phyloP scores from a whole-genome alignment of 768 basidiomycete genomes.

The Phallus indusiatus region DNA sequence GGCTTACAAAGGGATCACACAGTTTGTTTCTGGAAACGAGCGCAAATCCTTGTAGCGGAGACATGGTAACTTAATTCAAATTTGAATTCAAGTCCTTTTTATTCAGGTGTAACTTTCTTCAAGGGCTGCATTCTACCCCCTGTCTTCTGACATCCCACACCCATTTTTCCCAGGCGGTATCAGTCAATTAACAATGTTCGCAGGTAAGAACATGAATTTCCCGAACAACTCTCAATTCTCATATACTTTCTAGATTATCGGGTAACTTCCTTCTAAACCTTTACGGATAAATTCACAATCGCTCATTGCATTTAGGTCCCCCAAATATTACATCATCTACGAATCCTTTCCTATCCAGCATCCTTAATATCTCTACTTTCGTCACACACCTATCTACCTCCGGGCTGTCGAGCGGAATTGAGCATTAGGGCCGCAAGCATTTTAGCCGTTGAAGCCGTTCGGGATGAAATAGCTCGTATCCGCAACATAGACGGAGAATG shows the following conservation, averaged over 20 bases:
- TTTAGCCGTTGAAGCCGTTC: constrained; percentile 65
- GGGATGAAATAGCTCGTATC: constrained; percentile 40
- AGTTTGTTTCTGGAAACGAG: constrained; percentile 86
- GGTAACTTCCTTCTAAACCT: neutral
- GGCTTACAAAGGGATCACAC: neutral
- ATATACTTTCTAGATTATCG: constrained; percentile 9
- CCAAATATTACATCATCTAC: constrained; percentile 79
- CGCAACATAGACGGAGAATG: constrained; percentile 20
- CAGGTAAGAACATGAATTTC: constrained; percentile 48
- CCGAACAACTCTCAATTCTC: neutral
- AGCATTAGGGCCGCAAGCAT: constrained; percentile 75
- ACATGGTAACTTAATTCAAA: constrained; percentile 35
- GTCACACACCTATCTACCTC: constrained; percentile 33
- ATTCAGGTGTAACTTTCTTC: neutral
- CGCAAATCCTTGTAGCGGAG: constrained; percentile 87
- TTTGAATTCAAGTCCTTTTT: neutral
- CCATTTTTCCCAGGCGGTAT: constrained; percentile 70
- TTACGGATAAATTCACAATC: neutral
- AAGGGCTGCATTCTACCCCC: constrained; percentile 74
- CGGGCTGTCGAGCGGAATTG: constrained; percentile 62
- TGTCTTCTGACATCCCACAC: constrained; percentile 32
- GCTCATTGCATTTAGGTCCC: constrained; percentile 48
- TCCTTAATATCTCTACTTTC: constrained; percentile 44
- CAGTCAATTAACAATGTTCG: constrained; percentile 81
- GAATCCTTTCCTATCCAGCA: constrained; percentile 63